Base-by-base conservation (phyloP, 257 asterid species). In the Plectranthus barbatus region DNA sequence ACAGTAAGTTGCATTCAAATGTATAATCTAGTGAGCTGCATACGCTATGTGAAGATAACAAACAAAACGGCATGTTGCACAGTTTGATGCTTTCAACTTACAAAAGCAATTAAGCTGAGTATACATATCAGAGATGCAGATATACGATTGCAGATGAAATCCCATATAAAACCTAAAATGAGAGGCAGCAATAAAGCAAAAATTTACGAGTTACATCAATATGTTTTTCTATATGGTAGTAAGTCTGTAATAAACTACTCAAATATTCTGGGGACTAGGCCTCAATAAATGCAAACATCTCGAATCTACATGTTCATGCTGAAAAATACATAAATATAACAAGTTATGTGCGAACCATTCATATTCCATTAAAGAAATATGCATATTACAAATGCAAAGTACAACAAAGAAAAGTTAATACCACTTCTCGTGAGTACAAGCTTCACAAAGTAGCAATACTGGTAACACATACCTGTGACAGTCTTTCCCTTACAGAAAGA, bases 401-500 rank as follows among this genome's bases (percentile, higher is more conserved):
- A n/a, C n/a, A n/a, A n/a, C n/a, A 48, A 21, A 21, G n/a, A n/a
- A n/a, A n/a, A n/a, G n/a, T 5, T 13, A 40, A 21, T 3, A 64
- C 14, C 19, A 21, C 9, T 14, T 41, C 13, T 52, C 17, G 49
- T 46, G 67, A 36, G 41, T 36, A 9, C 53, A 14, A 61, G 5
- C 60, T 56, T 34, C 48, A 44, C 49, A 67, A 52, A 46, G 41
- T 36, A 53, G 29, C 53, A 21, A 34, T 42, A 70, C 17, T 26
- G 48, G 17, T 45, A 21, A 34, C 48, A 70, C 17, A 73, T 81
- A 88, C 98, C 96, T 87, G 85, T 59, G 74, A 76, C 72, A 79
- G 85, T 67, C 84, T 83, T 67, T 85, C 97, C 70, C 63, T 85
- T 17, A 93, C 73, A 57, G 91, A 89, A 64, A 82, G 64, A 37